phyloP scores from a whole-genome alignment of 2,329 filamentous ascomycete species.

The Penicillium sp. region DNA sequence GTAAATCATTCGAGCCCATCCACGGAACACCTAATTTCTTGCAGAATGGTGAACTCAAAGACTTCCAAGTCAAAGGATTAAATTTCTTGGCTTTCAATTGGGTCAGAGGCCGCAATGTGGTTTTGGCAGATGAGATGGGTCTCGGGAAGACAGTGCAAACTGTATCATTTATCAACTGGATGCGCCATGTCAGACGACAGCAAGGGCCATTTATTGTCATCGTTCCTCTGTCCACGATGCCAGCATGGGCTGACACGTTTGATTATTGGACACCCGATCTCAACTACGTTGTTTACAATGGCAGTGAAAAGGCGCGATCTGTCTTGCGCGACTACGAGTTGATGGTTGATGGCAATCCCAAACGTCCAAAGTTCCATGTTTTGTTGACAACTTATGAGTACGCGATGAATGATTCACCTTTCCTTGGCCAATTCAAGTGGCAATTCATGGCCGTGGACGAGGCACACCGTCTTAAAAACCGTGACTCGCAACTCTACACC shows the following conservation, averaged over 20 bases:
- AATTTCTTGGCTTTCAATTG: conserved; percentile 97
- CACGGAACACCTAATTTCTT: conserved; percentile 84
- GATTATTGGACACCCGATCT: conserved; percentile 93
- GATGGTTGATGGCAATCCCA: conserved; percentile 78
- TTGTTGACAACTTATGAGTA: conserved; percentile 97
- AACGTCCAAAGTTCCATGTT: conserved; percentile 95
- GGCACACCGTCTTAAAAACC: conserved; percentile 93
- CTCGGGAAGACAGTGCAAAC: conserved; percentile 98
- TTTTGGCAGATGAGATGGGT: conserved; percentile 97
- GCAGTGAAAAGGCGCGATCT: conserved; percentile 78
- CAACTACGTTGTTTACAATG: conserved; percentile 96
- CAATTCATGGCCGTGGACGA: conserved; percentile 96
- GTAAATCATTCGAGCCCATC: conserved; percentile 69
- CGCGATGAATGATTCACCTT: conserved; percentile 79
- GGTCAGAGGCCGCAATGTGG: conserved; percentile 91
- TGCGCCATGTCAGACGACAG: conserved; percentile 83
- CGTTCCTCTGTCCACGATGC: conserved; percentile 95
- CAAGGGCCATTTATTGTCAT: conserved; percentile 95
- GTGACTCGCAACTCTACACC: conserved; percentile 87
- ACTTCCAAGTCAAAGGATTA: conserved; percentile 89
- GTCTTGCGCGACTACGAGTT: conserved; percentile 91
- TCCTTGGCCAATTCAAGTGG: conserved; percentile 91
- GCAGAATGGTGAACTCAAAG: conserved; percentile 76
- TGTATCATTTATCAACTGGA: conserved; percentile 94
- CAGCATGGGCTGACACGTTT: conserved; percentile 97